Base-by-base conservation (phyloP, 345 rosid species). In the Ceriops zippeliana region DNA sequence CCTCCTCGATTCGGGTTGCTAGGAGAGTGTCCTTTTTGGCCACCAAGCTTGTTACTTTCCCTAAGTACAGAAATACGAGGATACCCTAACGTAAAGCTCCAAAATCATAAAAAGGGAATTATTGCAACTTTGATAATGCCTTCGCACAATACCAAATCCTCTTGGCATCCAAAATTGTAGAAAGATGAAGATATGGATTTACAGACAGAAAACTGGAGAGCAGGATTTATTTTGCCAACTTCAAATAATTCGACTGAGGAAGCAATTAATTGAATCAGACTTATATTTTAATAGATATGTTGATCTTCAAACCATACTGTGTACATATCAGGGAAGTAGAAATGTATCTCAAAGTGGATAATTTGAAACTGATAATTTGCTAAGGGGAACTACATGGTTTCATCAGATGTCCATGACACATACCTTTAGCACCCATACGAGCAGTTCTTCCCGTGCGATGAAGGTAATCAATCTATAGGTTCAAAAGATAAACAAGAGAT, bases 391-490 rank as follows among this genome's bases (percentile, higher is more conserved):
- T 17, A 17, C 28, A 62, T 19, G 24, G 60, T 51, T 61, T 61
- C 57, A 56, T 24, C 46, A 62, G 21, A 54, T 63, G 64, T 31
- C 24, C 8, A 53, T 5, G 63, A 15, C 24, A 28, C 81, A 58
- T 72, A 93, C 97, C 97, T 89, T 93, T 89, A 62, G 97, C 98
- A 60, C 98, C 97, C 98, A 93, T 93, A 2, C 95, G 90, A 71
- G 98, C 97, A 68, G 96, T 93, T 88, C 97, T 86, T 53, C 97
- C 98, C 0, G 95, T 89, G 60, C 96, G 96, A 82, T 91, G 98
- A 77, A 93, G 92, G 89, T 91, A 93, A 77, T 93, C 98, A 52
- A 93, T 86, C 97, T 93, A 80, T 51, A 73, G 9, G 62, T 58
- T 42, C 49, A 63, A 66, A 63, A 60, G 46, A 66, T 54, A 51